Evolutionary conservation across 768 basidiomycete genomes (phyloP).

Genomic region (Kwoniella newhampshirensis): DNA sequence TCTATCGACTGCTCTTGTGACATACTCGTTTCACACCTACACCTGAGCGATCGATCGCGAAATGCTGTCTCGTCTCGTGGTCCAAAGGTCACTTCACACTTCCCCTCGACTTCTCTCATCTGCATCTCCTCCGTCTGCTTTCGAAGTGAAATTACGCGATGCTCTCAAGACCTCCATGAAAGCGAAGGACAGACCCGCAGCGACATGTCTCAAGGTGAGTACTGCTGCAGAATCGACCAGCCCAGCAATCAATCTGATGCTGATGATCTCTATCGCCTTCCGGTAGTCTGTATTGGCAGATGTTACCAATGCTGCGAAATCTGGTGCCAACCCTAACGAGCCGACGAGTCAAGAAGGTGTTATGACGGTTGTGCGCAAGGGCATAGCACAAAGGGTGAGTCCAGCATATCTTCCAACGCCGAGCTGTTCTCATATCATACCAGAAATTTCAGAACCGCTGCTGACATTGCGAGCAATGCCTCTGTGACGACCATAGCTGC

Average conservation of each 20-base stretch:
- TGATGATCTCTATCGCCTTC: not conserved
- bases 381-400: slow-evolving; percentile 48
- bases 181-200: slow-evolving; percentile 40
- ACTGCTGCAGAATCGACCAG: not conserved
- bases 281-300: slow-evolving; percentile 45
- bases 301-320: slow-evolving; percentile 48
- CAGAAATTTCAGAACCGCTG: too few relatives aligned
- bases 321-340: slow-evolving; percentile 42
- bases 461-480: too few relatives aligned
- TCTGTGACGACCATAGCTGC: slow-evolving; percentile 24
- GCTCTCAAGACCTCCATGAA: slow-evolving; percentile 53
- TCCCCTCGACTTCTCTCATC: slow-evolving; percentile 1
- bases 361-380: slow-evolving; percentile 45
- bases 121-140: slow-evolving; percentile 6
- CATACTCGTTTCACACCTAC: too few relatives aligned
- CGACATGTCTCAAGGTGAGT: slow-evolving; percentile 44
- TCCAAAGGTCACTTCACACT: slow-evolving; percentile 12
- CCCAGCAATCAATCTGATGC: not conserved
- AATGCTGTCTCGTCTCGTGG: slow-evolving; percentile 11
- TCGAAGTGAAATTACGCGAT: slow-evolving; percentile 43
- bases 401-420: not conserved
- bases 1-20: too few relatives aligned
- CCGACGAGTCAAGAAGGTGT: slow-evolving; percentile 39
- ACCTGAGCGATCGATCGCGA: too few relatives aligned
- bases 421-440: not conserved